These are phyloP conservation scores for Arabidopsis lyrata DNA, from an alignment of 441 rosid genomes.

Conservation along the genomic window DNA sequence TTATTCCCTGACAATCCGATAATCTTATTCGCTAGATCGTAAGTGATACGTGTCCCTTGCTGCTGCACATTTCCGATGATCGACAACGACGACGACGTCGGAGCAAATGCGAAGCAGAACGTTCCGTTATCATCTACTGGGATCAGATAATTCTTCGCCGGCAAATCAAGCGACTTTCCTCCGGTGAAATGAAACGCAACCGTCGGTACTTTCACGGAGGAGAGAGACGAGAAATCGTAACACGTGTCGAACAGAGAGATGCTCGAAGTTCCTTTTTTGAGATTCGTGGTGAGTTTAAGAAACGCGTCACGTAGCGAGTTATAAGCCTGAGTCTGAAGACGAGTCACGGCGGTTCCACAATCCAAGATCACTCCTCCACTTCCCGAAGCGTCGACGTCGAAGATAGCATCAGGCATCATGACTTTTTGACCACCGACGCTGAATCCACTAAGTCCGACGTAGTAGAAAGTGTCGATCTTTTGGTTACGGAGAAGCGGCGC, in stretches of 20 bases:
- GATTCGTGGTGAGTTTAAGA: conserved; percentile 36
- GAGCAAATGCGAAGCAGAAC: conserved; percentile 76
- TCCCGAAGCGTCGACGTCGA: conserved; percentile 58
- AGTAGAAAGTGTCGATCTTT: conserved; percentile 64
- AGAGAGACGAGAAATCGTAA: conserved; percentile 58
- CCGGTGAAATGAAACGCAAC: conserved; percentile 59
- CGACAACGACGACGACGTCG: conserved; percentile 61
- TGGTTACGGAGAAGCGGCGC: conserved; percentile 60
- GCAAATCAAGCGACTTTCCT: conserved; percentile 49
- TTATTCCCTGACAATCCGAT: conserved; percentile 62
- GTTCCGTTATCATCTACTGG: conserved; percentile 67
- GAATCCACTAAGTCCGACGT: conserved; percentile 63
- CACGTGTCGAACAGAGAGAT: conserved; percentile 72
- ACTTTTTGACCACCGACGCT: conserved; percentile 65
- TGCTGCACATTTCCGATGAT: conserved; percentile 77
- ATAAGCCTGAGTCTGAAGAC: conserved; percentile 67
- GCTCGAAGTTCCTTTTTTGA: conserved; percentile 49
- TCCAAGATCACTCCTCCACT: conserved; percentile 68
- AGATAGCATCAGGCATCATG: conserved; percentile 51
- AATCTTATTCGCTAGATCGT: conserved; percentile 53
- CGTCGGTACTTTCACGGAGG: conserved; percentile 63
- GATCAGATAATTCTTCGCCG: conserved; percentile 65
- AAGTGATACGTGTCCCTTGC: conserved; percentile 70
- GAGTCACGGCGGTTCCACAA: conserved; percentile 74
- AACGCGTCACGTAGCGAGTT: conserved; percentile 68